Evolutionary conservation across 176 grass and related monocot genomes (phyloP).

Genomic region (Paspalum vaginatum): DNA sequence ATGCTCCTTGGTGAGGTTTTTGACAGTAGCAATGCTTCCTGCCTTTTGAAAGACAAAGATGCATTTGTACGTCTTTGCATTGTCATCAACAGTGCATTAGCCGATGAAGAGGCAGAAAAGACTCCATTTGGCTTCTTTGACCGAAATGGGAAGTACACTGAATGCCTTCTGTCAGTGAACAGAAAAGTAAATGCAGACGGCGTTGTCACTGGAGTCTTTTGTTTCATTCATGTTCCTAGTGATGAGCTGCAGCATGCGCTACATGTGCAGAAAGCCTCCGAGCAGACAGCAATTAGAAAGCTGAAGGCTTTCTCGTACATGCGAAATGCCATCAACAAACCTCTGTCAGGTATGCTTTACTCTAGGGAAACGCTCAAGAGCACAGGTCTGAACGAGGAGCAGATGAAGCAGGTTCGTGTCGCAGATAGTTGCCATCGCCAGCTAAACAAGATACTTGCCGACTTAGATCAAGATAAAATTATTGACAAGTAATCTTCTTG

Average conservation of each 20-base stretch:
- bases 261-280: slow-evolving; percentile 76
- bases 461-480: slow-evolving; percentile 79
- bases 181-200: slow-evolving; percentile 70
- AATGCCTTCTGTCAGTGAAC: slow-evolving; percentile 83
- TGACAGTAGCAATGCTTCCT: slow-evolving; percentile 61
- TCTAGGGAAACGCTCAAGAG: slow-evolving; percentile 64
- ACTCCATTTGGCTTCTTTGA: slow-evolving; percentile 75
- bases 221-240: slow-evolving; percentile 91
- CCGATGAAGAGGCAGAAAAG: slow-evolving; percentile 79
- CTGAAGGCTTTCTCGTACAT: slow-evolving; percentile 88
- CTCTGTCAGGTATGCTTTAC: slow-evolving; percentile 85
- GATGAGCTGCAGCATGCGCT: slow-evolving; percentile 78
- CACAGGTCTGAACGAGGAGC: slow-evolving; percentile 72
- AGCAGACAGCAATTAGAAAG: slow-evolving; percentile 61
- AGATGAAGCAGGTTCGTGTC: slow-evolving; percentile 61
- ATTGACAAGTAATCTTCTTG: slow-evolving; percentile 65
- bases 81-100: slow-evolving; percentile 84
- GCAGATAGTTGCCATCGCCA: slow-evolving; percentile 69
- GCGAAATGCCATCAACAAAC: slow-evolving; percentile 80
- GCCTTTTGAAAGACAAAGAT: slow-evolving; percentile 77
- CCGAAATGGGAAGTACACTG: slow-evolving; percentile 54
- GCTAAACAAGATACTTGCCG: slow-evolving; percentile 82
- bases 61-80: slow-evolving; percentile 74
- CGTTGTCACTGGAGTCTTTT: slow-evolving; percentile 73
- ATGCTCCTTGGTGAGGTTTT: slow-evolving; percentile 96